These are phyloP conservation scores for Nepenthes alata DNA, from an alignment of 179 eudicot genomes.

Conservation along the genomic window DNA sequence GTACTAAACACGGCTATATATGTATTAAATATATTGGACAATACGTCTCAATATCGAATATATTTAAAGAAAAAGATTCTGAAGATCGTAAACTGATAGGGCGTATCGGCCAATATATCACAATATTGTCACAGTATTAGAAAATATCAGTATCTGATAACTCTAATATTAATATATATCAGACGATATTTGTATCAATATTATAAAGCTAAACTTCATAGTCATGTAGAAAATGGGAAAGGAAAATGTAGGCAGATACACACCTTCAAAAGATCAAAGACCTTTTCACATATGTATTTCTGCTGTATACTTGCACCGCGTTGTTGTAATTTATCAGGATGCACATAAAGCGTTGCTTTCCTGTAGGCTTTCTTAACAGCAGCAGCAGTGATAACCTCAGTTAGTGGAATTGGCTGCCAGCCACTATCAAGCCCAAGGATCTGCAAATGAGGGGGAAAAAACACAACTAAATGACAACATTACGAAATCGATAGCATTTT, in stretches of 20 bases:
- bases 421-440: slow-evolving; percentile 92
- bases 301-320: slow-evolving; percentile 90
- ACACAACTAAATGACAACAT: background rate
- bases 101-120: too few relatives aligned
- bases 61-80: too few relatives aligned
- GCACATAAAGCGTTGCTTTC: slow-evolving; percentile 92
- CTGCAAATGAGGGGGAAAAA: slow-evolving; percentile 22
- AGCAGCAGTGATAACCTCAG: slow-evolving; percentile 68
- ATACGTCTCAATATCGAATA: too few relatives aligned
- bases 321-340: slow-evolving; percentile 98
- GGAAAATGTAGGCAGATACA: background rate
- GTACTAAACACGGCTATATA: too few relatives aligned
- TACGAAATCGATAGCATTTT: too few relatives aligned
- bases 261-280: slow-evolving; percentile 96
- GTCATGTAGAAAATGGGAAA: background rate
- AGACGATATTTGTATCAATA: too few relatives aligned
- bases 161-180: too few relatives aligned
- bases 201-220: background rate
- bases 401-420: slow-evolving; percentile 82
- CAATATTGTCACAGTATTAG: too few relatives aligned
- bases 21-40: too few relatives aligned
- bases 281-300: slow-evolving; percentile 92
- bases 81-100: too few relatives aligned
- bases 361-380: slow-evolving; percentile 97
- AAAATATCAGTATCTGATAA: too few relatives aligned